Evolutionary conservation across 2,329 filamentous ascomycete species (phyloP).

Genomic region (Phyllosticta capitalensis): DNA sequence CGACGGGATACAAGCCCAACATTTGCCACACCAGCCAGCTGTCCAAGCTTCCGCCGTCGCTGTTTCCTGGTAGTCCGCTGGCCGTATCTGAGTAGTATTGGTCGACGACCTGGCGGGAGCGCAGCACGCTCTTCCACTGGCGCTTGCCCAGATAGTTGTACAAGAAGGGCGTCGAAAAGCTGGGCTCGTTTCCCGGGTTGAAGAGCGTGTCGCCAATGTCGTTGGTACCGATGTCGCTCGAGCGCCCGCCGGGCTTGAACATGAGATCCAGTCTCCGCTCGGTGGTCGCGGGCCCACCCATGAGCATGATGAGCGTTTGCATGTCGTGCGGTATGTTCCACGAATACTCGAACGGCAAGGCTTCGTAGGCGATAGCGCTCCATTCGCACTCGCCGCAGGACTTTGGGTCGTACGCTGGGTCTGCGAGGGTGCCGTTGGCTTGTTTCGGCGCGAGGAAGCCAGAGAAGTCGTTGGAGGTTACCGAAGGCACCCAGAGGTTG

Average conservation of each 20-base stretch:
- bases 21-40: constrained; percentile 41
- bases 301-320: constrained; percentile 32
- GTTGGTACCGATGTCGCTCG: constrained; percentile 26
- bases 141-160: constrained; percentile 22
- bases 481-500: constrained; percentile 30
- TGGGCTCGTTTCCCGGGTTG: constrained; percentile 26
- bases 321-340: constrained; percentile 37
- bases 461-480: constrained; percentile 22
- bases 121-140: constrained; percentile 29
- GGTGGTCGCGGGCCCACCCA: constrained; percentile 31
- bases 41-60: constrained; percentile 35
- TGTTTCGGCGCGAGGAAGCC: constrained; percentile 27
- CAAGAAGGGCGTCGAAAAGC: constrained; percentile 17
- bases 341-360: constrained; percentile 35
- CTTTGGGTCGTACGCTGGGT: constrained; percentile 31
- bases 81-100: constrained; percentile 23
- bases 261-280: constrained; percentile 33
- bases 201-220: constrained; percentile 19
- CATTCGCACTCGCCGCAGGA: constrained; percentile 35
- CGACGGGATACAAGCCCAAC: constrained; percentile 36
- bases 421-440: constrained; percentile 27
- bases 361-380: constrained; percentile 34
- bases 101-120: constrained; percentile 23
- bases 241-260: constrained; percentile 28
- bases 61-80: constrained; percentile 34